Percentiles rank a stretch among this genome's conserved stretches.
phyloP scores from a whole-genome alignment of 2,329 filamentous ascomycete genomes.

The Cladosporium sp. region DNA sequence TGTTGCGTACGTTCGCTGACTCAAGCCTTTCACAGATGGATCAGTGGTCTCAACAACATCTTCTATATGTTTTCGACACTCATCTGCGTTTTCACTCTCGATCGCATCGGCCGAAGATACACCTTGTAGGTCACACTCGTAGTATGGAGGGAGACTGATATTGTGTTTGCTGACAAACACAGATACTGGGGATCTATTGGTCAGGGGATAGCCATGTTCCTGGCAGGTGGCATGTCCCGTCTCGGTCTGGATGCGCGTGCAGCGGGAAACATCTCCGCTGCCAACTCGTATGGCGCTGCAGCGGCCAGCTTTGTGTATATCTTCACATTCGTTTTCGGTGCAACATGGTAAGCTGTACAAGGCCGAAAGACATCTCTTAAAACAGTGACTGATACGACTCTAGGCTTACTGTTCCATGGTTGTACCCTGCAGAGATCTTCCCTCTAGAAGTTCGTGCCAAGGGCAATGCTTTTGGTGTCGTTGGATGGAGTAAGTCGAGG shows the following conservation, averaged over 20 bases:
- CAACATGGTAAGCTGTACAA: conserved; percentile 57
- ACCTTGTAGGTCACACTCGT: conserved; percentile 21
- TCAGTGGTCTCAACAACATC: conserved; percentile 34
- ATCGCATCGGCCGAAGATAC: conserved; percentile 31
- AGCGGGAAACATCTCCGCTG: conserved; percentile 20
- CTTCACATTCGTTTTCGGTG: conserved; percentile 62
- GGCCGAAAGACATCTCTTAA: too few species aligned
- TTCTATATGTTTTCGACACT: conserved; percentile 33
- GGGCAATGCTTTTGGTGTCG: conserved; percentile 16
- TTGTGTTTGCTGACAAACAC: background rate
- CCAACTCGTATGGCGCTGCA: conserved; percentile 39
- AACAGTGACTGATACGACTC: too few species aligned
- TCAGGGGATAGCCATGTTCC: conserved; percentile 32
- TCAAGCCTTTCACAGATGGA: conserved; percentile 8
- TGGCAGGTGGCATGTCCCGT: conserved; percentile 30
- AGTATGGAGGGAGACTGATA: too few species aligned
- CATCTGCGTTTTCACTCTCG: conserved; percentile 34
- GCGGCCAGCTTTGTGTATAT: conserved; percentile 69
- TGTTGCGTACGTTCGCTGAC: background rate
- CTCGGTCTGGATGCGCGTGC: conserved; percentile 25
- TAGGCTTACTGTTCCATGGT: background rate
- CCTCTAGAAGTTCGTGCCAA: conserved; percentile 32
- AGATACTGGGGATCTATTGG: conserved; percentile 32
- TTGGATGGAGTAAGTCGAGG: conserved; percentile 13
- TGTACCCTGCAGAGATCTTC: conserved; percentile 43